Base-by-base conservation (phyloP, 2,329 filamentous ascomycete genomes). In the Podosphaera xanthii region DNA sequence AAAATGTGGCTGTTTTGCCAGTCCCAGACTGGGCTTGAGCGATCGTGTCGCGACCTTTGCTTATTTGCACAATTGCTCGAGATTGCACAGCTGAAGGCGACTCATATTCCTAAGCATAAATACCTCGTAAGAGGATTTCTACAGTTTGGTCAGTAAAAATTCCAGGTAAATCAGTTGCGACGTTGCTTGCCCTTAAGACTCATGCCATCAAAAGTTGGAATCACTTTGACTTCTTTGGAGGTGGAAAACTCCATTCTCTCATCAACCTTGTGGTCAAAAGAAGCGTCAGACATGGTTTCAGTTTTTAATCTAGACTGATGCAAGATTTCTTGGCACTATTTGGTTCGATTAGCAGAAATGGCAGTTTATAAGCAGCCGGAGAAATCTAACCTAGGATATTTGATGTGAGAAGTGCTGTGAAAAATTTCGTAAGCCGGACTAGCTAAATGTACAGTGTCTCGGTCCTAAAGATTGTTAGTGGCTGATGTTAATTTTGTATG, bases 21-120 rank as follows among this genome's bases (percentile, higher is more conserved):
- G 90, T 96, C 73, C 90, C 90, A 53, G 91, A 96, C 73, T 97
- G 92, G 30, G 92, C 92, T 71, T 98, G 92, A 22, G 92, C 92
- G 70, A 98, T 98, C 63, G 92, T 97, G 72, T 98, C 92, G 73
- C 92, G 88, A 64, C 92, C 92, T 74, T 97, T 97, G 81, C 92
- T 97, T 69, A 98, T 87, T 74, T 97, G 92, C 57, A 98, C 92
- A 69, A 98, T 98, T 58, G 92, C 92, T 69, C 92, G 87, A 65
- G 91, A 96, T 75, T 98, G 92, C 22, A 98, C 91, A 12, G 92
- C 92, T 0, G 92, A 98, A 10, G 92, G 92, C 1, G 92, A 96
- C 71, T 98, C 92, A 74, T 97, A 98, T 64, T 92, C 92, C 67
- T 98, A 98, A 42, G 92, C 92, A 70, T 98, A 98, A 70, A 98